Evolutionary conservation across 805 yeast genomes (phyloP), one percentile per base, ranked within the genome.

Genomic region (Hanseniaspora valbyensis): DNA sequence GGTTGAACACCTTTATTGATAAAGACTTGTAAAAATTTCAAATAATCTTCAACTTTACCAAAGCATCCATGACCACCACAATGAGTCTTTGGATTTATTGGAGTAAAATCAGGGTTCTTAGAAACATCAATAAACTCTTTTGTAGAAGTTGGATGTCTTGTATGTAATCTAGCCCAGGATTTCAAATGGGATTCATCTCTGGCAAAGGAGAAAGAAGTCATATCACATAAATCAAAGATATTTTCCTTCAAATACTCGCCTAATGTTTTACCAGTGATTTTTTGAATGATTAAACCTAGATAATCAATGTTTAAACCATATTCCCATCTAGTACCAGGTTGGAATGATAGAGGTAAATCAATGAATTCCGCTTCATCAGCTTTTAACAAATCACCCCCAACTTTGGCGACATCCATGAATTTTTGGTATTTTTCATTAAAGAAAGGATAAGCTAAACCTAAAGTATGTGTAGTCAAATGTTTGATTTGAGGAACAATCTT

Each of bases 1-100:
- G 65, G 59, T 3, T 68, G 66, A 32, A 56, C 53, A 7, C 75
- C 75, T 18, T 65, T 61, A 53, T 71, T 69, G 30, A 71, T 59
- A 58, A 69, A 67, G 4, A 68, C 59, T 36, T 70, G 61, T 32
- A 71, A 53, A 45, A 70, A 66, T 53, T 61, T 66, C 54, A 67
- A 58, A 52, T 64, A 71, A 54, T 71, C 75, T 10, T 57, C 61
- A 4, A 64, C 66, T 1, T 62, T 67, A 2, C 71, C 67, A 42
- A 59, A 69, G 40, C 66, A 56, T 1, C 75, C 75, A 14, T 66
- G 71, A n/a, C 75, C 75, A 12, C 73, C 75, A 58, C 65, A 58
- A 22, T 62, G 57, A n/a, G 63, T 45, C 24, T 42, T 49, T 33
- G 66, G 62, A n/a, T 53, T 53, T 12, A 44, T 44, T 13, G 57